phyloP scores from a whole-genome alignment of 768 basidiomycete species.

The Pholiota molesta region DNA sequence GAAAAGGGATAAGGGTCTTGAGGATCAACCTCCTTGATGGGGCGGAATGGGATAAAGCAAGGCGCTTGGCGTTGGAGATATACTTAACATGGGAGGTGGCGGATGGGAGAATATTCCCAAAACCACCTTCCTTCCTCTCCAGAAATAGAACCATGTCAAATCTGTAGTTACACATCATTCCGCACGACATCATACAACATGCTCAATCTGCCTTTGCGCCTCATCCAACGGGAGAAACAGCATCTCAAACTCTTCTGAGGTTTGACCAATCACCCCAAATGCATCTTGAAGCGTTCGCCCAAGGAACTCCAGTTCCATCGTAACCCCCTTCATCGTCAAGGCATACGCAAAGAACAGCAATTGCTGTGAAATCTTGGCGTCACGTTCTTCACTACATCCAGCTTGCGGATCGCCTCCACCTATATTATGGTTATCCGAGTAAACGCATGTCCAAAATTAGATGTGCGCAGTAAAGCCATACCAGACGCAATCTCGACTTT shows the following conservation, averaged over 20 bases:
- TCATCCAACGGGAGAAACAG: conserved; percentile 53
- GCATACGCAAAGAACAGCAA: conserved; percentile 95
- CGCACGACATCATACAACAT: conserved; percentile 21
- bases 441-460: conserved; percentile 3
- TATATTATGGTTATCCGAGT: conserved; percentile 31
- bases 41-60: not conserved
- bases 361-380: conserved; percentile 81
- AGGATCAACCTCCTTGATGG: conserved; percentile 7
- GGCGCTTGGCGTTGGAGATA: conserved; percentile 4
- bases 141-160: not conserved
- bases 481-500: conserved; percentile 77
- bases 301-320: conserved; percentile 82
- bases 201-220: conserved; percentile 24
- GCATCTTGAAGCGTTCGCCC: conserved; percentile 83
- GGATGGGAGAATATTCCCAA: not conserved
- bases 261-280: conserved; percentile 91
- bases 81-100: not conserved
- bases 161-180: not conserved
- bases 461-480: conserved; percentile 33
- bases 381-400: conserved; percentile 88
- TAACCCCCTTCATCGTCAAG: conserved; percentile 92
- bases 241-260: conserved; percentile 79
- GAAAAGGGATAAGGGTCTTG: conserved; percentile 3
- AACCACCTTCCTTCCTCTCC: not conserved
- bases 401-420: conserved; percentile 80